phyloP scores from a whole-genome alignment of 163 green algal species.

The Chlorella variabilis region DNA sequence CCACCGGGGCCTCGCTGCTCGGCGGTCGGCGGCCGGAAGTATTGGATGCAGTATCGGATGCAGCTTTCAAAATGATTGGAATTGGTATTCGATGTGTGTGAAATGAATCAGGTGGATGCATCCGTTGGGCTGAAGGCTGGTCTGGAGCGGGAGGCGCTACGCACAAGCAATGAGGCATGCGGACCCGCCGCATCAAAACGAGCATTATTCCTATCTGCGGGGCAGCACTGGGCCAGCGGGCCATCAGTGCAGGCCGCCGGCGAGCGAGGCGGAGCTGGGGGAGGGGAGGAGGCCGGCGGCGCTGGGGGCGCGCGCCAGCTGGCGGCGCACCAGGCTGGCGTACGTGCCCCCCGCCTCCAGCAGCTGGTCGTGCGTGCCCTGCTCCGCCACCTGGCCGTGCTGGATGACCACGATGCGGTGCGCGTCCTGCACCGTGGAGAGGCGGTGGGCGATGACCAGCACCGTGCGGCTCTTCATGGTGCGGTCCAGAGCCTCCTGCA shows the following conservation, averaged over 20 bases:
- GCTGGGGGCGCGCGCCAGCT: slow-evolving; percentile 17
- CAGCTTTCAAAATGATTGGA: too few species aligned
- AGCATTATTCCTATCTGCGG: too few species aligned
- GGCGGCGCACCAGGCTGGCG: slow-evolving; percentile 53
- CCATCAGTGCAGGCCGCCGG: not conserved
- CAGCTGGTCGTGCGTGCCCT: slow-evolving; percentile 62
- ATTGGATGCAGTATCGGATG: too few species aligned
- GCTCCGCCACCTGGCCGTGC: slow-evolving; percentile 58
- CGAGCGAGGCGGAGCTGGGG: slow-evolving; percentile 1
- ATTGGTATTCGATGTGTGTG: too few species aligned
- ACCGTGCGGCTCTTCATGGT: slow-evolving; percentile 71
- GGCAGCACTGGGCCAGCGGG: too few species aligned
- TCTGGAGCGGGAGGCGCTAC: too few species aligned
- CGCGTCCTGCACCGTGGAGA: slow-evolving; percentile 77
- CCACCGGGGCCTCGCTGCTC: too few species aligned
- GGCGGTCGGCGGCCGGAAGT: too few species aligned
- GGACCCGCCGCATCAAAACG: too few species aligned
- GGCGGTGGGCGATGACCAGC: slow-evolving; percentile 78
- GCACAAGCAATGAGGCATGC: too few species aligned
- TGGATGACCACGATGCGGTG: slow-evolving; percentile 67
- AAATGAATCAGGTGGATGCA: too few species aligned
- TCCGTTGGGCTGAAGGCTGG: too few species aligned
- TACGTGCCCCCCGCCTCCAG: slow-evolving; percentile 62
- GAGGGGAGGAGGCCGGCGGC: not conserved
- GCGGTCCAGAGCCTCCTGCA: slow-evolving; percentile 62